These are phyloP conservation scores for Cenchrus fungigraminus DNA, from an alignment of 176 grass and related monocot genomes.

Conservation along the genomic window DNA sequence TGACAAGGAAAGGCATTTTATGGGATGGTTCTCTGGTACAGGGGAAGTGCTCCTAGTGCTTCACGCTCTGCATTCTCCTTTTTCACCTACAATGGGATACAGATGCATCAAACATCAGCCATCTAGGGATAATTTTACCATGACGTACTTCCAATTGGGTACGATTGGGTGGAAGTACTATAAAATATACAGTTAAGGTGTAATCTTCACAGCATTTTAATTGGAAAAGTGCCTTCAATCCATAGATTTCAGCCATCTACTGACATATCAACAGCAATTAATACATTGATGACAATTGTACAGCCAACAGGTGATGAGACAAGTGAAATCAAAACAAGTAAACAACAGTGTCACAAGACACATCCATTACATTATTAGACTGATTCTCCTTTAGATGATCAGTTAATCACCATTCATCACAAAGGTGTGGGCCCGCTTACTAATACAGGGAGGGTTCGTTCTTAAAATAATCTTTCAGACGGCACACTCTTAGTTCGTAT, in stretches of 20 bases:
- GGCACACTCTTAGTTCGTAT: too few relatives aligned
- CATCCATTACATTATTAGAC: neutral
- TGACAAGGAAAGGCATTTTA: conserved; percentile 2
- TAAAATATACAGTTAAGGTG: neutral
- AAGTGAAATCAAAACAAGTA: conserved; percentile 9
- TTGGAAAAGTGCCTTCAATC: neutral
- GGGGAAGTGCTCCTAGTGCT: conserved; percentile 75
- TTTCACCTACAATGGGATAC: conserved; percentile 57
- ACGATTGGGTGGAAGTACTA: neutral
- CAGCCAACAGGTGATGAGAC: neutral
- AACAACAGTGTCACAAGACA: conserved; percentile 5
- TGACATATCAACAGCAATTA: neutral
- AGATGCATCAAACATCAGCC: conserved; percentile 5
- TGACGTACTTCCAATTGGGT: neutral
- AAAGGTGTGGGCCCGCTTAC: too few relatives aligned
- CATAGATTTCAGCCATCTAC: neutral
- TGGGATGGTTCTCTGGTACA: conserved; percentile 83
- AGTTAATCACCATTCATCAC: too few relatives aligned
- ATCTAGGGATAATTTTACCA: neutral
- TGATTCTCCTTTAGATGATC: neutral
- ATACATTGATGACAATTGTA: neutral
- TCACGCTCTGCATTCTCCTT: conserved; percentile 76
- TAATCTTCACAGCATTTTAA: neutral
- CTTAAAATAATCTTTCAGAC: too few relatives aligned
- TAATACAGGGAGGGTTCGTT: too few relatives aligned